These are phyloP conservation scores for Boletellus dicymbophilus DNA, from an alignment of 1,284 basidiomycete genomes.

Conservation along the genomic window DNA sequence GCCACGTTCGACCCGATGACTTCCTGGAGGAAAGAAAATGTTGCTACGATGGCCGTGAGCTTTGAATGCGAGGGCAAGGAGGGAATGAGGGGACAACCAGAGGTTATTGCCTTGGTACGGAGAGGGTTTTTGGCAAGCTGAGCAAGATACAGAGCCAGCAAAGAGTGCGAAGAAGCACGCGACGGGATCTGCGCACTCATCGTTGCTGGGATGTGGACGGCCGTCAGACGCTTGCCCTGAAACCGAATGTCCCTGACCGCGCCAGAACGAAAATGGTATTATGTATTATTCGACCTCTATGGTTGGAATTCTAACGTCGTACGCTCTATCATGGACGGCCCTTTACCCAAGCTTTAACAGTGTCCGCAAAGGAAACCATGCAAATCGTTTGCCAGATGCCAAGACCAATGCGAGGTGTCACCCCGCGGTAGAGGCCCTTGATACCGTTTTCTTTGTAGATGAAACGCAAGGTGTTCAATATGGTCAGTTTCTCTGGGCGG, in stretches of 20 bases:
- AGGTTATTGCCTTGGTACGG: slow-evolving; percentile 74
- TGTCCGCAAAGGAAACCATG: slow-evolving; percentile 98
- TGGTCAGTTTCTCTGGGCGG: slow-evolving; percentile 89
- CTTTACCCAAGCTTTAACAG: slow-evolving; percentile 81
- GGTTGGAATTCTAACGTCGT: neutral
- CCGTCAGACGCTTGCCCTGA: neutral
- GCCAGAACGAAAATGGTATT: slow-evolving; percentile 5
- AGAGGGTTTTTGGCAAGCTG: slow-evolving; percentile 68
- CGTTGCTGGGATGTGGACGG: slow-evolving; percentile 5
- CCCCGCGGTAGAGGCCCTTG: slow-evolving; percentile 96
- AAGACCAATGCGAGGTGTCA: slow-evolving; percentile 94
- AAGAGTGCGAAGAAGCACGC: slow-evolving; percentile 43
- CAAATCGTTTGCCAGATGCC: slow-evolving; percentile 98
- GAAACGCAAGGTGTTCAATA: slow-evolving; percentile 87
- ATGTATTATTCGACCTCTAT: slow-evolving; percentile 19
- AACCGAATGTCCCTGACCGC: neutral
- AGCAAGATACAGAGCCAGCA: slow-evolving; percentile 64
- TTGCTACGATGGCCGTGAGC: slow-evolving; percentile 40
- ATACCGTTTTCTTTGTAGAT: slow-evolving; percentile 98
- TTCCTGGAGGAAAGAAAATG: slow-evolving; percentile 79
- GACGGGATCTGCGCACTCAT: slow-evolving; percentile 34
- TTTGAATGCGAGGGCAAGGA: neutral
- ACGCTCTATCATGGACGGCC: slow-evolving; percentile 27
- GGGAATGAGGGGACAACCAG: slow-evolving; percentile 42
- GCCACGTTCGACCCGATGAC: slow-evolving; percentile 75